Base-by-base conservation (phyloP, 176 grass and related monocot species). In the Tuctoria greenei region DNA sequence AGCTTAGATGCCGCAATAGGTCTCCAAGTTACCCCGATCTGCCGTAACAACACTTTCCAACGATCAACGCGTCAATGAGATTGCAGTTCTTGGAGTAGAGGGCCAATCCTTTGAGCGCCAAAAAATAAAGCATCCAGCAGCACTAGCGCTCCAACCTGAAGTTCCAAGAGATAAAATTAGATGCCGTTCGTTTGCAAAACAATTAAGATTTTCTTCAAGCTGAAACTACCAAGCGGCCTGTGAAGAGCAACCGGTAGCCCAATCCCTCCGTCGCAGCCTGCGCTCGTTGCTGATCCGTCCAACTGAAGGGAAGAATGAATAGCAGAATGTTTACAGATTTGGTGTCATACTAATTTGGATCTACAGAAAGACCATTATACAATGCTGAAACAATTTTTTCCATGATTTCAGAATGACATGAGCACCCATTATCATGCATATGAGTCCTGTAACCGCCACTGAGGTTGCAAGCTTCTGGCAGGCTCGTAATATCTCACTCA, bases 281-380 rank as follows among this genome's bases (percentile, higher is more conserved):
- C 10, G 52, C 42, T 44, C 91, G 91, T 51, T 98, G 95, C 66
- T 98, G 91, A 84, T 98, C 95, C 0, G 91, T 98, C 95, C 95
- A 95, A 68, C 91, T 98, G 73, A 43, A 82, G 60, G 51, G n/a
- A 60, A 18, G 23, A n/a, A n/a, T n/a, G 2, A 18, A 60, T 71
- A 6, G 61, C 12, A 41, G 51, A 45, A 36, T 36, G 10, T 73
- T 74, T 61, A 43, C 25, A 20, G 74, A 4, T 23, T 58, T 20
- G 7, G 7, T 36, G 21, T 16, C 4, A 7, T 66, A 26, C 16
- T 77, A 10, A 31, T 77, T 58, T 23, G 52, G 12, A 25, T 24
- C 8, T 57, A 25, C 54, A 38, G 36, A 57, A 51, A 47, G 34
- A 43, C 13, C n/a, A 42, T 21, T 26, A 15, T 36, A 56, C 17